Evolutionary conservation across 2,329 filamentous ascomycete species (phyloP), one percentile per base, ranked within the genome.

Genomic region (Albophoma yamanashiensis): DNA sequence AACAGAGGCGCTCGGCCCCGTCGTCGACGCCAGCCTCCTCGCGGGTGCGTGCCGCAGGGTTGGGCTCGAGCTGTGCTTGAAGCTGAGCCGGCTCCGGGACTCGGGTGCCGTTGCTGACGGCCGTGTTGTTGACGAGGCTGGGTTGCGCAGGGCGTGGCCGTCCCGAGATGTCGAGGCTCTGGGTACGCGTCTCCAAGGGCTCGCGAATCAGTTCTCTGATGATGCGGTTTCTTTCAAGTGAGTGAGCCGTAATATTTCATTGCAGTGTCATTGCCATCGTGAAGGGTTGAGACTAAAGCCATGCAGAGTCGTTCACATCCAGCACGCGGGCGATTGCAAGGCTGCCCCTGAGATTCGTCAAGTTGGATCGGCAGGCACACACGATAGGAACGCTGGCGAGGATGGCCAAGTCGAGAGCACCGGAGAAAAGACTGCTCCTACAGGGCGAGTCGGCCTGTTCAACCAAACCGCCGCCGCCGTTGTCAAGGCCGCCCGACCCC

Each of bases 41-140:
- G 25, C 59, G 12, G n/a, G 25, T 11, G 61, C 64, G 27, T 69
- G 65, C 39, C 55, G 62, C 63, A 69, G 68, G 57, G 64, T 71
- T 25, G 67, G 63, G n/a, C 59, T 63, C 36, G 69, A 68, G 20
- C 55, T 71, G 9, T 27, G 63, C 1, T 43, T 70, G 8, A 67
- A 69, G 50, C 47, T 70, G 43, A 59, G 60, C 50, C 64, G 62
- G 20, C 40, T 62, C 17, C 55, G 60, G 4, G 40, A 50, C 45
- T 17, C 22, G 8, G 22, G 5, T 4, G 45, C 45, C 12, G 25
- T 47, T 5, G 22, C 4, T 22, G 22, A 22, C 4, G 45, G 45
- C 4, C 47, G 14, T 55, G 45, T 1, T 7, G 17, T 67, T 47
- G 55, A 63, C 7, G 34, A 4, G 1, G 40, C 43, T 40, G 22